These are phyloP conservation scores for Kwoniella sp. DNA, from an alignment of 768 basidiomycete genomes.

Conservation along the genomic window DNA sequence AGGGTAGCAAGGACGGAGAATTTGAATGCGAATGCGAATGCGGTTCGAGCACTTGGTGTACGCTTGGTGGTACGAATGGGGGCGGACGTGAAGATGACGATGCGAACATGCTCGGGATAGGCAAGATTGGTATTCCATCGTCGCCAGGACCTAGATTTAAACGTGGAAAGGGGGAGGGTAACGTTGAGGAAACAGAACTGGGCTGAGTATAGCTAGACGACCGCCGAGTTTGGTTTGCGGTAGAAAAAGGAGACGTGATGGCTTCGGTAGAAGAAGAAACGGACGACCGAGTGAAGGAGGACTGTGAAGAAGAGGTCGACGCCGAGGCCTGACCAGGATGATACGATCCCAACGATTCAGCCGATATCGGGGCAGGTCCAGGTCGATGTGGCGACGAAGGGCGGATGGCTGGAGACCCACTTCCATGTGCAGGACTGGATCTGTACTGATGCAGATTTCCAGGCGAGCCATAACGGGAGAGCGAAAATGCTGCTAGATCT, in stretches of 20 bases:
- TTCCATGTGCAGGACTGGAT: background rate
- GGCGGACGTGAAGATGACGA: background rate
- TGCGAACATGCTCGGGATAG: slow-evolving; percentile 18
- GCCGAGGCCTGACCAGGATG: background rate
- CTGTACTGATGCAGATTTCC: background rate
- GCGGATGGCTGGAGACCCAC: background rate
- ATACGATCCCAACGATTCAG: background rate
- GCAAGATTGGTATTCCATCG: slow-evolving; percentile 27
- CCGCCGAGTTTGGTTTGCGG: slow-evolving; percentile 6
- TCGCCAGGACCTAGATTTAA: slow-evolving; percentile 22
- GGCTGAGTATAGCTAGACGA: slow-evolving; percentile 15
- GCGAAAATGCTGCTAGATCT: slow-evolving; percentile 22
- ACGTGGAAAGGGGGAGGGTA: slow-evolving; percentile 10
- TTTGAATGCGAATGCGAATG: background rate
- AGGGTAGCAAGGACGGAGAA: background rate
- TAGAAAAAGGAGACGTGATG: background rate
- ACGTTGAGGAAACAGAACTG: slow-evolving; percentile 11
- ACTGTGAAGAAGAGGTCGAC: background rate
- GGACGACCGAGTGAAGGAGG: background rate
- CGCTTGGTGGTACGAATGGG: slow-evolving; percentile 20
- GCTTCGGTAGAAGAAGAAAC: slow-evolving; percentile 1
- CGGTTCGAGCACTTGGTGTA: slow-evolving; percentile 20
- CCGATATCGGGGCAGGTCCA: background rate
- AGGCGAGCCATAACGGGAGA: slow-evolving; percentile 4
- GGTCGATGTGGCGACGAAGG: background rate